Percentiles rank a stretch among this genome's conserved stretches.
These are phyloP conservation scores for Crithidia thermophila DNA, from an alignment of 208 protist genomes.

Conservation along the genomic window DNA sequence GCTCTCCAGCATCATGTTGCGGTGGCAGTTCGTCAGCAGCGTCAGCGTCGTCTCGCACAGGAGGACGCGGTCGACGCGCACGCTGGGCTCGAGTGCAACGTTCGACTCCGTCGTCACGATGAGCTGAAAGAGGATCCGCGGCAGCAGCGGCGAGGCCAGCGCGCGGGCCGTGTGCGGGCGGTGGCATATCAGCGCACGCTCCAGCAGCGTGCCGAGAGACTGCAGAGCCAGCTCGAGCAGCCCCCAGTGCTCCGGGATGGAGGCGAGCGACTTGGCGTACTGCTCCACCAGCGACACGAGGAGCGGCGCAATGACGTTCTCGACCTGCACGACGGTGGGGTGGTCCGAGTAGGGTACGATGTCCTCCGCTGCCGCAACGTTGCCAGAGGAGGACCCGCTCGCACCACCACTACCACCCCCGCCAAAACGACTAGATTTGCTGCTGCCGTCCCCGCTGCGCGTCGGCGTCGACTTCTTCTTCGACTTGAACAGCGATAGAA, in stretches of 20 bases:
- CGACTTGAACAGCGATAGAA: conserved; percentile 52
- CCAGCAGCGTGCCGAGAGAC: conserved; percentile 74
- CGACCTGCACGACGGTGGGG: conserved; percentile 64
- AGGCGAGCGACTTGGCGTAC: conserved; percentile 41
- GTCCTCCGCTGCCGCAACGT: conserved; percentile 12
- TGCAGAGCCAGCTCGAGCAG: conserved; percentile 75
- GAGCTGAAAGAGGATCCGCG: conserved; percentile 57
- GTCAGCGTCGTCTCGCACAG: conserved; percentile 76
- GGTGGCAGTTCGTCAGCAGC: conserved; percentile 49
- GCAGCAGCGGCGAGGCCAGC: conserved; percentile 60
- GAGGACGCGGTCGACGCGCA: conserved; percentile 67
- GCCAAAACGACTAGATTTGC: too few species aligned
- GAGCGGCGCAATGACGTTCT: conserved; percentile 77
- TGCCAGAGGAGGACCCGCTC: background rate
- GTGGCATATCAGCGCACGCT: conserved; percentile 76
- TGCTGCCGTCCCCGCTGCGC: background rate
- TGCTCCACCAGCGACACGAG: conserved; percentile 66
- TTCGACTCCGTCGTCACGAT: conserved; percentile 66
- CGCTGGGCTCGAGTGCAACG: conserved; percentile 57
- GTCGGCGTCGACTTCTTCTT: conserved; percentile 36
- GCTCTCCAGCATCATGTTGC: conserved; percentile 51
- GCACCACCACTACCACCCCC: conserved; percentile 4
- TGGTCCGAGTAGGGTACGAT: conserved; percentile 45
- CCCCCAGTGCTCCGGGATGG: conserved; percentile 72
- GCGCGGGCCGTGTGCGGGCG: conserved; percentile 57